phyloP scores from a whole-genome alignment of 2,329 filamentous ascomycete species.

The Sporothrix pseudoabietina region DNA sequence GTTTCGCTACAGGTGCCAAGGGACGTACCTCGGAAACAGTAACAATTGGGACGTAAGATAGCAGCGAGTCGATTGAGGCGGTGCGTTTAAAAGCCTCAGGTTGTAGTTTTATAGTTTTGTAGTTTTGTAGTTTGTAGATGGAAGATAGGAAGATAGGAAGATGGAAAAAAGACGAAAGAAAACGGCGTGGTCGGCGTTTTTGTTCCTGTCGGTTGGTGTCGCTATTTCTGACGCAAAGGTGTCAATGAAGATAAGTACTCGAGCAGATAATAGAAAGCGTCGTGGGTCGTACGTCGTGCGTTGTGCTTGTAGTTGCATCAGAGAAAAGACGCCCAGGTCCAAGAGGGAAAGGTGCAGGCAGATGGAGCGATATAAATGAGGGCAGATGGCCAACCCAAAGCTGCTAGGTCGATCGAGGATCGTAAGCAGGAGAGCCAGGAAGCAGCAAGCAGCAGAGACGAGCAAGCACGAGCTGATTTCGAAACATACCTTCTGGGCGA shows the following conservation, averaged over 20 bases:
- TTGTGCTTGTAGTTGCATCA: not conserved
- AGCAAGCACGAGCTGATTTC: not conserved
- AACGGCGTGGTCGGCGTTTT: not conserved
- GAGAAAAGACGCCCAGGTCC: not conserved
- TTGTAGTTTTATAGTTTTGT: not conserved
- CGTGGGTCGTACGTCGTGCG: not conserved
- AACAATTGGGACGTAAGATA: conserved; percentile 11
- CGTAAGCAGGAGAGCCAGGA: not conserved
- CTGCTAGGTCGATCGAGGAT: conserved; percentile 17
- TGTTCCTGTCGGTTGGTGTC: not conserved
- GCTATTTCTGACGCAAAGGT: not conserved
- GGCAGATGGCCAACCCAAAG: not conserved
- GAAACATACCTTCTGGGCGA: conserved; percentile 12
- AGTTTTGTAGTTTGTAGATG: too few relatives aligned
- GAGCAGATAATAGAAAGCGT: not conserved
- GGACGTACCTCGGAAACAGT: conserved; percentile 8
- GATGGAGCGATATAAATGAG: not conserved
- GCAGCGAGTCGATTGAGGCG: not conserved
- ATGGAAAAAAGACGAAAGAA: not conserved
- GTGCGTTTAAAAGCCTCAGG: conserved; percentile 22
- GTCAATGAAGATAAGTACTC: conserved; percentile 17
- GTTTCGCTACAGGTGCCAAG: conserved; percentile 15
- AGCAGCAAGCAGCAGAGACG: not conserved
- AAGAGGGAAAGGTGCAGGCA: conserved; percentile 17
- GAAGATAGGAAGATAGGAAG: too few relatives aligned